phyloP scores from a whole-genome alignment of 805 yeast genomes.

The Cyberlindnera mrakii region DNA sequence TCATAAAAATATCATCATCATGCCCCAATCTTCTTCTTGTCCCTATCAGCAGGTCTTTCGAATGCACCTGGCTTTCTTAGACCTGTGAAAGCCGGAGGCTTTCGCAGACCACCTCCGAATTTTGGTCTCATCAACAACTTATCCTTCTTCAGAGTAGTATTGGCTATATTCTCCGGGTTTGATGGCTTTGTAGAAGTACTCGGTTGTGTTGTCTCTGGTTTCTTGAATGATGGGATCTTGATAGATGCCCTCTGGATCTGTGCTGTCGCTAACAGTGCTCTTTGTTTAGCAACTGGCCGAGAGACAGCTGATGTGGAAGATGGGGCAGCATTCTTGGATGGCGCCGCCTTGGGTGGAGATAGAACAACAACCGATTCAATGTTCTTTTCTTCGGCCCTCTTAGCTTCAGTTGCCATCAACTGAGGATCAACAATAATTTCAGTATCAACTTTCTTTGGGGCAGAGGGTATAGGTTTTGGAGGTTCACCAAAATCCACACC shows the following conservation, averaged over 20 bases:
- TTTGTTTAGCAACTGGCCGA: slow-evolving; percentile 4
- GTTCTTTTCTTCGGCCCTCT: not conserved
- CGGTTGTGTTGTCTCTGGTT: not conserved
- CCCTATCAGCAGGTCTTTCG: slow-evolving; percentile 21
- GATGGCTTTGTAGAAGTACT: not conserved
- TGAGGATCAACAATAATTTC: not conserved
- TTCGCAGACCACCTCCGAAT: slow-evolving; percentile 19
- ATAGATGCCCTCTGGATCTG: not conserved
- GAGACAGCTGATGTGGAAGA: not conserved
- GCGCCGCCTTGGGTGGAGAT: not conserved
- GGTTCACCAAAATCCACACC: not conserved
- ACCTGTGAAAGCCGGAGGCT: slow-evolving; percentile 20
- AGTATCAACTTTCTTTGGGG: not conserved
- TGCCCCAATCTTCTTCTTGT: slow-evolving; percentile 17
- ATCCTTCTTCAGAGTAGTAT: slow-evolving; percentile 6
- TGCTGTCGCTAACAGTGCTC: not conserved
- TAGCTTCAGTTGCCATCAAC: no score
- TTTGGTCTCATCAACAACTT: slow-evolving; percentile 18
- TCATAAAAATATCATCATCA: slow-evolving; percentile 3
- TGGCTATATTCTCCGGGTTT: not conserved
- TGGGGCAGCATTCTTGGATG: not conserved
- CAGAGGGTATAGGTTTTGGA: no score
- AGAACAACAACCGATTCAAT: not conserved
- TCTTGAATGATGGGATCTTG: slow-evolving; percentile 3
- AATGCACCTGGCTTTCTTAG: slow-evolving; percentile 25